phyloP scores from a whole-genome alignment of 2,329 filamentous ascomycete species.

The Thermothelomyces thermophilus region DNA sequence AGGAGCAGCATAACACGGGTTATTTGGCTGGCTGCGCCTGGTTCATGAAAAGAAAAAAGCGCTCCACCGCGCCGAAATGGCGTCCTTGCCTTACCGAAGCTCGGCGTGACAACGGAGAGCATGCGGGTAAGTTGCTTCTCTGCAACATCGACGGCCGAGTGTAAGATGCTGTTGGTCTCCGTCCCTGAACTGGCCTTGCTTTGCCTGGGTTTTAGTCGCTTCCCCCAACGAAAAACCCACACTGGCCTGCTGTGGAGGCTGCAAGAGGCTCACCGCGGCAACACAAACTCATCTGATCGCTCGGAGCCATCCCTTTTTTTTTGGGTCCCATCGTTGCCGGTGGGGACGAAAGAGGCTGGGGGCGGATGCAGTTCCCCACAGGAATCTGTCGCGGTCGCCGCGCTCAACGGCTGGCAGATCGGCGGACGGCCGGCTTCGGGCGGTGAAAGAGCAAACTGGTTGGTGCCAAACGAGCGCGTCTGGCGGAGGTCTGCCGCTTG shows the following conservation, averaged over 20 bases:
- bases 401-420: not conserved
- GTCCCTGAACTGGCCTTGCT: not conserved
- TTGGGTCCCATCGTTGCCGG: not conserved
- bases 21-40: too few relatives aligned
- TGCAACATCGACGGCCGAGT: too few relatives aligned
- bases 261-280: conserved; percentile 10
- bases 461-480: not conserved
- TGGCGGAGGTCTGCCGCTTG: not conserved
- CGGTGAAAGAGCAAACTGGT: not conserved
- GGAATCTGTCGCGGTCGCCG: not conserved
- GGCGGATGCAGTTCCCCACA: conserved; percentile 5
- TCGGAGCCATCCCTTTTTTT: conserved; percentile 4
- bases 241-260: not conserved
- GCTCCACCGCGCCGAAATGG: conserved; percentile 1
- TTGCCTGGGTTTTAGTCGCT: not conserved
- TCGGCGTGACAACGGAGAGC: not conserved
- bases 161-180: too few relatives aligned
- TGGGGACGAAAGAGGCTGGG: conserved; percentile 9
- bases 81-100: not conserved
- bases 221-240: not conserved
- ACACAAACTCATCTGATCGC: conserved; percentile 8
- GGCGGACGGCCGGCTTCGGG: conserved; percentile 1
- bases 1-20: too few relatives aligned
- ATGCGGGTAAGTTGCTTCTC: not conserved
- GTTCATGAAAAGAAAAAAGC: not conserved